Base-by-base conservation (phyloP, 148 eudicot genomes). In the Mesembryanthemum crystallinum region DNA sequence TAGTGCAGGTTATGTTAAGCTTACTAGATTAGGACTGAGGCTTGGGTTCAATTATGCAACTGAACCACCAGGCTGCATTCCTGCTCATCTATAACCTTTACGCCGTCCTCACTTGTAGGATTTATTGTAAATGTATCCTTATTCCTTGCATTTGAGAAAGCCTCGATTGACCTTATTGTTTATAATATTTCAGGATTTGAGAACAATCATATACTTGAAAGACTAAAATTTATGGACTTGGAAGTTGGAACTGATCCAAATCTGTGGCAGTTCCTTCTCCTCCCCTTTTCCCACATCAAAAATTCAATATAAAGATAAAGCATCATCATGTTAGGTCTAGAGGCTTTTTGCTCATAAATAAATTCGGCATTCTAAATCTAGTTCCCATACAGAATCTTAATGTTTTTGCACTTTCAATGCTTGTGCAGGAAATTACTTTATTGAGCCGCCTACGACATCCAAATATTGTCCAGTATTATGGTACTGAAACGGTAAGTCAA, bases 401-500 rank as follows among this genome's bases (percentile, higher is more conserved):
- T 58, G 68, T 60, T 60, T 49, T 43, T 27, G 18, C 23, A 1
- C 42, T 70, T 69, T 30, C 12, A 1, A 64, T 81, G 47, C 67
- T 71, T 82, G 28, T 78, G 74, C 93, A 94, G 98, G 98, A 94
- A 83, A 87, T 94, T 69, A 60, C 85, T 59, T 76, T 94, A 74
- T 79, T 95, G 85, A 91, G 97, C 78, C 89, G 92, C 68, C 78
- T 92, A 73, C 83, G 89, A n/a, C 99, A 95, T 84, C 98, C 94
- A 57, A 92, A 95, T 75, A 95, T 95, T 51, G 98, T 95, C 86
- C 98, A 87, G 83, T 95, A 95, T 80, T 91, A 92, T 83, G 99
- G 99, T 37, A 87, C 89, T 78, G 97, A 89, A 86, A 81, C 85
- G 28, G 99, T 92, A 86, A 86, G 94, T 88, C 28, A 66, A 23